These are phyloP conservation scores for Grigorovia jiainica DNA, from an alignment of 805 yeast species.

Conservation along the genomic window DNA sequence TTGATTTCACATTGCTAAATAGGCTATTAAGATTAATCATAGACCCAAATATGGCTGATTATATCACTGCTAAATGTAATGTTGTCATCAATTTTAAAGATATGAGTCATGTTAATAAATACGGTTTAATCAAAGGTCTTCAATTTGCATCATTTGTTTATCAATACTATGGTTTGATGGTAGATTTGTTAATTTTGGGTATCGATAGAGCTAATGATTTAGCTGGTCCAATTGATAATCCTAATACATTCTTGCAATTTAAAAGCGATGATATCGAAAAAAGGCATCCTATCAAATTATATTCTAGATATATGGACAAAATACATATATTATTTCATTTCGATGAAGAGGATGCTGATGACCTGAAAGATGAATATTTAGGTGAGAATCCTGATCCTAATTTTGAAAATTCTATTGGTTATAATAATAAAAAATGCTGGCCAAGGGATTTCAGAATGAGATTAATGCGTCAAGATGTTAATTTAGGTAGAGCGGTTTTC, in stretches of 20 bases:
- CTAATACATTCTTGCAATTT: constrained; percentile 74
- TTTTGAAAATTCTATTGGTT: constrained; percentile 75
- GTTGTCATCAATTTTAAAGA: constrained; percentile 78
- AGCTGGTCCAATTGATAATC: constrained; percentile 66
- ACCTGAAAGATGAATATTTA: constrained; percentile 62
- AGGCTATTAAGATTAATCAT: constrained; percentile 69
- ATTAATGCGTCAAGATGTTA: constrained; percentile 81
- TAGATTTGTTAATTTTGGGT: constrained; percentile 78
- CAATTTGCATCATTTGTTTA: constrained; percentile 84
- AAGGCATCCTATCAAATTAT: constrained; percentile 67
- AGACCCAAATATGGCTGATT: constrained; percentile 90
- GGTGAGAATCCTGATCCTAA: constrained; percentile 89
- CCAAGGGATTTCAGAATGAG: constrained; percentile 89
- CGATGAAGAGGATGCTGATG: constrained; percentile 62
- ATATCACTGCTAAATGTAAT: constrained; percentile 85
- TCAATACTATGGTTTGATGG: constrained; percentile 81
- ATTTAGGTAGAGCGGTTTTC: constrained; percentile 81
- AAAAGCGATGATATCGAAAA: constrained; percentile 48
- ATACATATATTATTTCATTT: constrained; percentile 74
- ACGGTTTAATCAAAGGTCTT: constrained; percentile 80
- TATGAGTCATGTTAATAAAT: constrained; percentile 86
- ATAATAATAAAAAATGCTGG: constrained; percentile 89
- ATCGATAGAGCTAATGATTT: constrained; percentile 77
- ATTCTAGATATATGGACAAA: constrained; percentile 75
- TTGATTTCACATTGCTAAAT: constrained; percentile 80